These are phyloP conservation scores for Xanthoceras sorbifolium DNA, from an alignment of 345 rosid genomes.

Conservation along the genomic window DNA sequence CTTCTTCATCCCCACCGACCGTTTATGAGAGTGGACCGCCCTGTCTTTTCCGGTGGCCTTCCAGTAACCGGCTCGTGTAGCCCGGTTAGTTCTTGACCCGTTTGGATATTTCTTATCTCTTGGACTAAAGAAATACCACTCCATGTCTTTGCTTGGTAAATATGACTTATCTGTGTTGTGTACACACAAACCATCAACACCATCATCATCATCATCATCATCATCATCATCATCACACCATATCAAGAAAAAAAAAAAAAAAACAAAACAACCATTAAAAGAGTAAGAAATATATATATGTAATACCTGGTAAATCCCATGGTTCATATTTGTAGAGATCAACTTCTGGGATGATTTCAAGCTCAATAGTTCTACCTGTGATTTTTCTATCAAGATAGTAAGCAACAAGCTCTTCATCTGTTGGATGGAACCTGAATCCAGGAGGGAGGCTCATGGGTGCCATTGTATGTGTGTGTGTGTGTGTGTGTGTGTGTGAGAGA, in stretches of 20 bases:
- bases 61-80: constrained; percentile 75
- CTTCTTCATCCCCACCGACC: constrained; percentile 72
- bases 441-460: constrained; percentile 83
- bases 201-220: no score
- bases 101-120: constrained; percentile 83
- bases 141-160: constrained; percentile 74
- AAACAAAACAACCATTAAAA: not conserved
- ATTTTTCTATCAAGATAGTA: constrained; percentile 75
- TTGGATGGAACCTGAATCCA: constrained; percentile 84
- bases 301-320: constrained; percentile 78
- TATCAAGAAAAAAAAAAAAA: not conserved
- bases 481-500: not conserved
- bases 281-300: not conserved
- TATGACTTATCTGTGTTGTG: constrained; percentile 58
- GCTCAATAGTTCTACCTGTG: constrained; percentile 61
- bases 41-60: constrained; percentile 81
- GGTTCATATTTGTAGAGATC: constrained; percentile 85
- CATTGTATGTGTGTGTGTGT: constrained; percentile 29
- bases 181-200: no score
- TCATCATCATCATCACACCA: not conserved
- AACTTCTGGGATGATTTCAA: constrained; percentile 75
- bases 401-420: constrained; percentile 79
- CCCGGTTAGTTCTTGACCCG: constrained; percentile 77
- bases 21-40: constrained; percentile 47
- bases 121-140: constrained; percentile 79